These are phyloP conservation scores for Boletellus emodensis DNA, from an alignment of 768 basidiomycete species.

Conservation along the genomic window DNA sequence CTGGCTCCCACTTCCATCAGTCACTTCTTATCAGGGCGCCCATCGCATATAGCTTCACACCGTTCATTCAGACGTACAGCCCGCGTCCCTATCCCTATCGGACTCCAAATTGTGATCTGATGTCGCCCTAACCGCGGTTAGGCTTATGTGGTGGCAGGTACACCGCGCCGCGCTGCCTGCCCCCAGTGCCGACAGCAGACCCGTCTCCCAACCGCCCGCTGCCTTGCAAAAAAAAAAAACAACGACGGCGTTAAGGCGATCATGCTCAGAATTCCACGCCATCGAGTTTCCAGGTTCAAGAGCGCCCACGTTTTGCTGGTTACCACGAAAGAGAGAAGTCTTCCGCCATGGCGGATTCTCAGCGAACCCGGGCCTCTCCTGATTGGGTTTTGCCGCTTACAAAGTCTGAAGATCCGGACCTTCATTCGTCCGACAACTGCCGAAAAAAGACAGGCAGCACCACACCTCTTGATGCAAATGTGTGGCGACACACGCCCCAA, in stretches of 20 bases:
- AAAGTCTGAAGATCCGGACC: slow-evolving; percentile 3
- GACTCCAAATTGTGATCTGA: slow-evolving; percentile 25
- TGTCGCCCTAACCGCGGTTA: slow-evolving; percentile 15
- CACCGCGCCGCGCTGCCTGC: neutral
- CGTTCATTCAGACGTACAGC: slow-evolving; percentile 23
- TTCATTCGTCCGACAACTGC: slow-evolving; percentile 16
- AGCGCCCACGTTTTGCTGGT: slow-evolving; percentile 27
- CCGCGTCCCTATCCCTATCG: slow-evolving; percentile 32
- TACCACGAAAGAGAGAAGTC: slow-evolving; percentile 31
- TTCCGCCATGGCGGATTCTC: slow-evolving; percentile 27
- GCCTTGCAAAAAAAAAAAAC: slow-evolving; percentile 1
- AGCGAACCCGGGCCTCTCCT: slow-evolving; percentile 11
- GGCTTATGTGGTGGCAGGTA: slow-evolving; percentile 22
- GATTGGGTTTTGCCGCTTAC: slow-evolving; percentile 8
- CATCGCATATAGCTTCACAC: slow-evolving; percentile 37
- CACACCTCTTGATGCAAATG: slow-evolving; percentile 1
- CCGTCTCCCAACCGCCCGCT: neutral
- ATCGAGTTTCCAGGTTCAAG: slow-evolving; percentile 13
- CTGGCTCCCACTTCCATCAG: slow-evolving; percentile 43
- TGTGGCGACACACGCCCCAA: slow-evolving; percentile 11
- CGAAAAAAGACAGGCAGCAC: slow-evolving; percentile 12
- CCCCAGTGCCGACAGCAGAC: too few relatives aligned
- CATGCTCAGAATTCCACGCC: slow-evolving; percentile 21
- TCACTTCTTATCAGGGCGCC: slow-evolving; percentile 46
- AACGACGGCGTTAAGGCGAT: slow-evolving; percentile 17